phyloP scores from a whole-genome alignment of 495 filamentous ascomycete species.

The Neurospora sp. region DNA sequence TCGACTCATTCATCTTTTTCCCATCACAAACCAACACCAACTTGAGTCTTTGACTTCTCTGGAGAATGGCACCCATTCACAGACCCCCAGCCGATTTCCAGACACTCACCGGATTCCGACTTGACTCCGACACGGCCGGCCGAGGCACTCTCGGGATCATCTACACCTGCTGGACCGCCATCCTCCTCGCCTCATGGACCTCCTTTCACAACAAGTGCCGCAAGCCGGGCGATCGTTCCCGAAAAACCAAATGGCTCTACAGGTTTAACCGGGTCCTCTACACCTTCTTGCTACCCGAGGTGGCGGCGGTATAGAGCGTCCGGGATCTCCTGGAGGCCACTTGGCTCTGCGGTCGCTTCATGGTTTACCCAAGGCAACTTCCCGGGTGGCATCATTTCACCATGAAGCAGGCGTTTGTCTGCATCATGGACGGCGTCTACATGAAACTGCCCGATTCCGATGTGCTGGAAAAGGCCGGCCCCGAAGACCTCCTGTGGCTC shows the following conservation, averaged over 20 bases:
- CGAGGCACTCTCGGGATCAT: background rate
- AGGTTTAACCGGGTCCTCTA: background rate
- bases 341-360: background rate
- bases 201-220: background rate
- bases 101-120: background rate
- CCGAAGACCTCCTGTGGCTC: background rate
- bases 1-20: background rate
- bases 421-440: background rate
- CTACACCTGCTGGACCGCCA: background rate
- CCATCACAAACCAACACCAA: too few species aligned
- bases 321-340: background rate
- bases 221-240: background rate
- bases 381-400: background rate
- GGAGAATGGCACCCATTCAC: background rate
- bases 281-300: background rate
- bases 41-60: too few species aligned
- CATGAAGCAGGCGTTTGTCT: background rate
- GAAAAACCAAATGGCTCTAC: background rate
- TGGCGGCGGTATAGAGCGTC: background rate
- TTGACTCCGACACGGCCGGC: background rate
- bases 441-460: background rate
- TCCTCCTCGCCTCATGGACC: background rate
- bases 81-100: background rate
- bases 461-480: background rate
- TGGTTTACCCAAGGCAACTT: background rate